A percentile compares a stretch with the other conserved stretches of the same genome.
These are phyloP conservation scores for Lasiosphaeria miniovina DNA, from an alignment of 495 filamentous ascomycete species.

Conservation along the genomic window DNA sequence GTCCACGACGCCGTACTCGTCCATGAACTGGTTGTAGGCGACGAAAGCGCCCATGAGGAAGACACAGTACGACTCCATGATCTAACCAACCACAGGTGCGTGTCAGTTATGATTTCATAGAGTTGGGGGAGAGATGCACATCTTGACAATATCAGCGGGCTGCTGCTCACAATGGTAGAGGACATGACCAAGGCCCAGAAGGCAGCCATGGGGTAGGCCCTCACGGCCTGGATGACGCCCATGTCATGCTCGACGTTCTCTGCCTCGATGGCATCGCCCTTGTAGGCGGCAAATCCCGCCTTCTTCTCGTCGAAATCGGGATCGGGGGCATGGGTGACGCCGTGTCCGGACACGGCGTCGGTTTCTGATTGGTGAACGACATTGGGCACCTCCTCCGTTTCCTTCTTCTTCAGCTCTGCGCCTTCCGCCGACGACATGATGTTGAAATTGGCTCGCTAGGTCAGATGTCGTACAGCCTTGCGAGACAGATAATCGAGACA, in stretches of 20 bases:
- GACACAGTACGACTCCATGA: conserved; percentile 48
- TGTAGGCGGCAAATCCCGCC: conserved; percentile 40
- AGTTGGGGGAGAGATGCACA: neutral
- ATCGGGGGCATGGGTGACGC: conserved; percentile 40
- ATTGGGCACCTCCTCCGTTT: neutral
- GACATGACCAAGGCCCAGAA: conserved; percentile 55
- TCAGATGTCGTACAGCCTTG: neutral
- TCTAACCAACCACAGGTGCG: conserved; percentile 22
- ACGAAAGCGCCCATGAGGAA: conserved; percentile 46
- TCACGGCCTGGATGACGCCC: conserved; percentile 47
- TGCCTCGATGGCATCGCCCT: conserved; percentile 41
- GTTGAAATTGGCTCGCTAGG: neutral
- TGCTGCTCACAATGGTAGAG: conserved; percentile 48
- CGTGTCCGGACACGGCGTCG: neutral
- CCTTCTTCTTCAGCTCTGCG: neutral
- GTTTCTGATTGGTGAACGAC: neutral
- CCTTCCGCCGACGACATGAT: neutral
- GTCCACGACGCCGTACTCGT: conserved; percentile 32
- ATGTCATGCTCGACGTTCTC: conserved; percentile 46
- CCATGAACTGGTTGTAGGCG: conserved; percentile 36
- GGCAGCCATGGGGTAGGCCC: conserved; percentile 45
- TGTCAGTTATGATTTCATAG: conserved; percentile 7
- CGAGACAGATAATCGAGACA: neutral
- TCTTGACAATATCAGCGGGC: no score
- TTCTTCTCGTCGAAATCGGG: conserved; percentile 49